Percentiles rank a stretch among this genome's conserved stretches.
These are phyloP conservation scores for Aspergillus quadricinctus DNA, from an alignment of 2,329 filamentous ascomycete species.

Conservation along the genomic window DNA sequence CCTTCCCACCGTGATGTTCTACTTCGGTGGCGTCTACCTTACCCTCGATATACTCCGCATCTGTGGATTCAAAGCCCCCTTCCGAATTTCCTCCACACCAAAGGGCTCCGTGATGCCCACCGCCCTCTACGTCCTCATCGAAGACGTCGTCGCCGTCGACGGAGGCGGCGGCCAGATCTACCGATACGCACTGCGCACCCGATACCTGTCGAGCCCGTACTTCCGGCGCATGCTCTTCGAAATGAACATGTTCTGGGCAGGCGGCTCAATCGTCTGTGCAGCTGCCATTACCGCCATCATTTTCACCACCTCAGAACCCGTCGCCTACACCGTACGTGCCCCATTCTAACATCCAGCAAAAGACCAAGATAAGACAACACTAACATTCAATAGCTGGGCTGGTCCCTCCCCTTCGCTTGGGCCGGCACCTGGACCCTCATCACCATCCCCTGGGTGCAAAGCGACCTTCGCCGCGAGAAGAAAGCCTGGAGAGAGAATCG, in stretches of 20 bases:
- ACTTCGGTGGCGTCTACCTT: conserved; percentile 41
- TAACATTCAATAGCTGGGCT: conserved; percentile 32
- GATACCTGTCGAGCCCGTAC: conserved; percentile 52
- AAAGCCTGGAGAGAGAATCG: conserved; percentile 36
- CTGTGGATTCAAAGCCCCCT: conserved; percentile 49
- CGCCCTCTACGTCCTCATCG: conserved; percentile 60
- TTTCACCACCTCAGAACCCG: conserved; percentile 45
- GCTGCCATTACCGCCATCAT: conserved; percentile 46
- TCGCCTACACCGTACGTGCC: conserved; percentile 45
- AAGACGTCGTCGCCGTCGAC: conserved; percentile 65
- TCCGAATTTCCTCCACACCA: conserved; percentile 60
- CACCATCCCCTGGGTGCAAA: conserved; percentile 45
- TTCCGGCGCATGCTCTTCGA: conserved; percentile 53
- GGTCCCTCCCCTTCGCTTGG: conserved; percentile 42
- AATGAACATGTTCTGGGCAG: conserved; percentile 56
- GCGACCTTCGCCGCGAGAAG: conserved; percentile 43
- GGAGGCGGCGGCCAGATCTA: conserved; percentile 56
- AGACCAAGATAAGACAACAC: neutral
- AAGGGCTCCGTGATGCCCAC: conserved; percentile 58
- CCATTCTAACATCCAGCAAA: neutral
- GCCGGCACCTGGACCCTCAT: conserved; percentile 41
- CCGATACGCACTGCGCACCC: conserved; percentile 46
- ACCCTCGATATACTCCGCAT: conserved; percentile 40
- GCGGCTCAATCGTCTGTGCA: conserved; percentile 47
- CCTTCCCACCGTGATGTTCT: conserved; percentile 44